Conservation (phyloP, 208 protist species). For the Trypanosoma cruzi region DNA sequence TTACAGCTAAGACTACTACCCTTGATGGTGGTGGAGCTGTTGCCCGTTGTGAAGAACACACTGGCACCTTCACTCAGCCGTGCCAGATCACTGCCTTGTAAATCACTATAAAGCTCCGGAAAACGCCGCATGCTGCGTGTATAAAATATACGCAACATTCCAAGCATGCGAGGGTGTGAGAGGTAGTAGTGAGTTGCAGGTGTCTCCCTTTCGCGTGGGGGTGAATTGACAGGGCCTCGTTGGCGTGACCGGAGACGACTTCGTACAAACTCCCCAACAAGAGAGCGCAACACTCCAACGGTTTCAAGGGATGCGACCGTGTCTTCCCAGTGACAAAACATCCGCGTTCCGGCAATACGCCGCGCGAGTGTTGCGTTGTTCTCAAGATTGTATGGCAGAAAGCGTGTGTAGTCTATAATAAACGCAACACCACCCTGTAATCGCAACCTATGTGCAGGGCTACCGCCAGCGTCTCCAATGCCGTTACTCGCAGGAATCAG, state of each 20-base stretch:
- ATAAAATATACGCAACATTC: constrained; percentile 41
- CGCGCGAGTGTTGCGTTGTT: constrained; percentile 42
- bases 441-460: constrained; percentile 1
- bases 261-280: constrained; percentile 34
- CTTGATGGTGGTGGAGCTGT: neutral
- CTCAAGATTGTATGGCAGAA: constrained; percentile 49
- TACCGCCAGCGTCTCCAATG: neutral
- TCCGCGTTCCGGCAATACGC: constrained; percentile 45
- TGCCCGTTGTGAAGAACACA: neutral
- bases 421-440: constrained; percentile 18
- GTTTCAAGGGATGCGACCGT: constrained; percentile 47
- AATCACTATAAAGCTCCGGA: constrained; percentile 53
- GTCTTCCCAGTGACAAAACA: constrained; percentile 57
- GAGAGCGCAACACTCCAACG: constrained; percentile 39
- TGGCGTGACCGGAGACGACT: constrained; percentile 5
- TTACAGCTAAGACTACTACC: neutral
- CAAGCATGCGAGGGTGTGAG: constrained; percentile 37
- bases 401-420: constrained; percentile 42
- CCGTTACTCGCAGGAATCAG: constrained; percentile 11
- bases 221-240: neutral
- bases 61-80: constrained; percentile 13
- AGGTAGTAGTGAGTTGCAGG: constrained; percentile 39
- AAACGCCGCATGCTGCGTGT: constrained; percentile 37
- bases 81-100: constrained; percentile 13
- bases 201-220: constrained; percentile 1